Base-by-base conservation (phyloP, 192 early-diverging fungal species). In the Linnemannia exigua region DNA sequence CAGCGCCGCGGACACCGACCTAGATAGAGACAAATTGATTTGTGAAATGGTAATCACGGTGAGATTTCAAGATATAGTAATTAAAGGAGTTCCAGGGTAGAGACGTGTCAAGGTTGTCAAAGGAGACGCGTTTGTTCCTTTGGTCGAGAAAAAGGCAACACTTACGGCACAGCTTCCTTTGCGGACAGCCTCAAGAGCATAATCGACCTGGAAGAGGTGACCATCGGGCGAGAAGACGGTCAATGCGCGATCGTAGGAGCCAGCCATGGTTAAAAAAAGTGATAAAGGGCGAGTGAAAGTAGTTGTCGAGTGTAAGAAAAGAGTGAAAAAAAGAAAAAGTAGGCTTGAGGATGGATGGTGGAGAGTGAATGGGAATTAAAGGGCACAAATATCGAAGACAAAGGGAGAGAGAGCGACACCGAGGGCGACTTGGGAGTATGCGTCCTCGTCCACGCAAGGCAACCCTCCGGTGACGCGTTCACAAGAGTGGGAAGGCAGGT, bases 221-320 rank as follows among this genome's bases (percentile, higher is more conserved):
- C 98, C 98, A 87, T 99, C 98, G 48, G 98, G 98, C 50, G 98
- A 99, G 87, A 99, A 99, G 79, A 99, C 97, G 68, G 98, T 99
- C 73, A 99, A 92, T 44, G 98, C 98, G 79, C 87, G 87, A 88
- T 88, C 87, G 75, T 88, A 88, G 75, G 87, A 88, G 74, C 87
- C 79, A 77, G 82, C 82, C 87, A 88, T 88, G 47, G 54, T n/a
- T 86, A 47, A 36, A n/a, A 44, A n/a, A 9, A 20, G 33, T 41
- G 20, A 44, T 28, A 22, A 41, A 11, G 37, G 15, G 68, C 38
- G 1, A 31, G 67, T 31, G 15, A 63, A 12, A 31, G 58, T 63
- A 31, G 28, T 31, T 44, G 41, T 44, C 41, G 41, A 44, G 38
- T 70, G 36, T 70, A 36, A 74, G 6, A 33, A 25, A 12, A 3